Conservation (phyloP, 805 yeast species). For the Suhomyces kilbournensis region DNA sequence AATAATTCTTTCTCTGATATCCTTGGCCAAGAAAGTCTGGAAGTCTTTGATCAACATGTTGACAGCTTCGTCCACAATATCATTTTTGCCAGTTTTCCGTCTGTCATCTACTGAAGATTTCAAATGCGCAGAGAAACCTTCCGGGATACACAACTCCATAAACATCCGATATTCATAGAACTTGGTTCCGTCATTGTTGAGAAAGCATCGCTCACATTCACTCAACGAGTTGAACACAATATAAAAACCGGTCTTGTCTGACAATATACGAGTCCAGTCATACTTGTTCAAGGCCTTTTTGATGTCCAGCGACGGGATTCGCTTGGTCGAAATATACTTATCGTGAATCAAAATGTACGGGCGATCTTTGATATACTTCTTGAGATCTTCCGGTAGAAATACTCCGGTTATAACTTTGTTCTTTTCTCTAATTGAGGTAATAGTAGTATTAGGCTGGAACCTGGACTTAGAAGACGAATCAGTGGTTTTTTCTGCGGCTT, state of each 20-base stretch:
- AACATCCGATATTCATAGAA: constrained; percentile 47
- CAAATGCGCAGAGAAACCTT: constrained; percentile 22
- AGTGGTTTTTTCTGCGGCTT: not conserved
- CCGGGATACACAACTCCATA: constrained; percentile 59
- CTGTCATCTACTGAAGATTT: constrained; percentile 13
- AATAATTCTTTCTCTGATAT: constrained; percentile 68
- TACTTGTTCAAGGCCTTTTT: constrained; percentile 57
- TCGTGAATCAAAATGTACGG: constrained; percentile 58
- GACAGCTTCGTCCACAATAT: constrained; percentile 57
- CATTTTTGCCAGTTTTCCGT: constrained; percentile 17
- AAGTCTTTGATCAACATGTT: constrained; percentile 60
- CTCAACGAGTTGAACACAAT: constrained; percentile 60
- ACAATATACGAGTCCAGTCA: constrained; percentile 62
- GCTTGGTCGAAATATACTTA: constrained; percentile 46
- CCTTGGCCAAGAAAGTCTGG: constrained; percentile 59
- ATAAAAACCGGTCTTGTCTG: constrained; percentile 65
- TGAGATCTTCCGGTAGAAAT: constrained; percentile 48
- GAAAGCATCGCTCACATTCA: constrained; percentile 60
- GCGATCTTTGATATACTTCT: constrained; percentile 49
- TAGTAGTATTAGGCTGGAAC: constrained; percentile 33
- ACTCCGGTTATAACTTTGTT: constrained; percentile 32
- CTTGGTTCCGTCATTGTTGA: constrained; percentile 55
- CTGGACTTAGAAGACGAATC: constrained; percentile 1
- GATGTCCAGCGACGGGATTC: constrained; percentile 53
- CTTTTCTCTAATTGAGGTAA: constrained; percentile 28